These are phyloP conservation scores for Ceratonia siliqua DNA, from an alignment of 306 rosid species.

Conservation along the genomic window DNA sequence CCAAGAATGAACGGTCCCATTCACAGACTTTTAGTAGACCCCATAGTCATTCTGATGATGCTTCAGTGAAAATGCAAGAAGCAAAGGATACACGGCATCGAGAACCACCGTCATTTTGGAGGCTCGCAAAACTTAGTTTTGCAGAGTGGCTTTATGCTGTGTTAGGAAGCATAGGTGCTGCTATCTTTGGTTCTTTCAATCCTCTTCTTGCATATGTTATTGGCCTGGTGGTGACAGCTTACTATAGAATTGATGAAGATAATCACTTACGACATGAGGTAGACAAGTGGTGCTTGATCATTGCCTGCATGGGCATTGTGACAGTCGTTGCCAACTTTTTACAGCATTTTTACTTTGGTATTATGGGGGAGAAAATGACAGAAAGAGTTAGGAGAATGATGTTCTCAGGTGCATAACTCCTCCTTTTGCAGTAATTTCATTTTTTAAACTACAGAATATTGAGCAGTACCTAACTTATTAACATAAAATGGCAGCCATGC, in stretches of 20 bases:
- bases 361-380: slow-evolving; percentile 99
- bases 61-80: slow-evolving; percentile 52
- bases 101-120: slow-evolving; percentile 87
- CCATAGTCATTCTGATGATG: slow-evolving; percentile 77
- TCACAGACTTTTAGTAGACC: slow-evolving; percentile 98
- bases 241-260: slow-evolving; percentile 48
- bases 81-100: slow-evolving; percentile 52
- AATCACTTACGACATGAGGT: slow-evolving; percentile 58
- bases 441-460: slow-evolving; percentile 9
- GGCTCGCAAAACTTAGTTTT: slow-evolving; percentile 93
- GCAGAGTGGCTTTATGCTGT: slow-evolving; percentile 99
- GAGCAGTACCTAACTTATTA: slow-evolving; percentile 41
- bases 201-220: slow-evolving; percentile 98
- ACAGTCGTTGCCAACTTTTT: slow-evolving; percentile 97
- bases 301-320: slow-evolving; percentile 96
- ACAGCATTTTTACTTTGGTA: slow-evolving; percentile 99
- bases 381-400: slow-evolving; percentile 99
- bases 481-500: slow-evolving; percentile 77
- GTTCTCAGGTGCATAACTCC: slow-evolving; percentile 77
- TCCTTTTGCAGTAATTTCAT: slow-evolving; percentile 30
- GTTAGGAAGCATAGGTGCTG: slow-evolving; percentile 96
- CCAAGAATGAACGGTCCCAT: slow-evolving; percentile 96
- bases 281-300: slow-evolving; percentile 93
- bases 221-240: slow-evolving; percentile 82
- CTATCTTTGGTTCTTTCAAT: slow-evolving; percentile 96